Conservation (phyloP, 2,329 filamentous ascomycete species). For the Colletotrichum destructivum region DNA sequence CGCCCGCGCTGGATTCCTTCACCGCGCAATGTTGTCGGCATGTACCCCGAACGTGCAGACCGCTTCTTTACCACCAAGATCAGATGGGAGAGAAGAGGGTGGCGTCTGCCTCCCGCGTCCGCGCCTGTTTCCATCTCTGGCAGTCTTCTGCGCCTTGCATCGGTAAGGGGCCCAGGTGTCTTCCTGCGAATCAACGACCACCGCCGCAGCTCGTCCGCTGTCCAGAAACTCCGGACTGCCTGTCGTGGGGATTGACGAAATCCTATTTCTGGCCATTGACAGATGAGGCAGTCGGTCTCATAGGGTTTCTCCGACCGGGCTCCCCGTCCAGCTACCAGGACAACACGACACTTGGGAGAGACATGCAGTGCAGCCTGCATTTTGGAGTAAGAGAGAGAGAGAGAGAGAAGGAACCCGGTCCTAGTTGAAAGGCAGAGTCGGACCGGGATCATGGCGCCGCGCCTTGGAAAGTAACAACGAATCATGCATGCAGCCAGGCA, state of each 20-base stretch:
- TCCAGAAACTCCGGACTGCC: no score
- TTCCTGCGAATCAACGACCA: neutral
- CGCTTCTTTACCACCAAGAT: slow-evolving; percentile 32
- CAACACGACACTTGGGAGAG: neutral
- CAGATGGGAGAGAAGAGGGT: neutral
- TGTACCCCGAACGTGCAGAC: slow-evolving; percentile 25
- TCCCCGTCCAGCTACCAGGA: neutral
- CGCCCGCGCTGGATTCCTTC: slow-evolving; percentile 17
- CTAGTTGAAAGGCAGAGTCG: neutral
- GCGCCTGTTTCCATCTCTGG: neutral
- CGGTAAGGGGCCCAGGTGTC: neutral
- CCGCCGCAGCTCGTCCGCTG: no score
- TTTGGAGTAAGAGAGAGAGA: no score
- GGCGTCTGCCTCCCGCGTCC: neutral
- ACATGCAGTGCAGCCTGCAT: neutral
- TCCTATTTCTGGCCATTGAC: neutral
- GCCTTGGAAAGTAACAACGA: neutral
- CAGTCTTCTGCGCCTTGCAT: neutral
- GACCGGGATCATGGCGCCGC: neutral
- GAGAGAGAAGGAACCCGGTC: neutral
- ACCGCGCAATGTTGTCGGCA: slow-evolving; percentile 13
- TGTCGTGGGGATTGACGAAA: neutral
- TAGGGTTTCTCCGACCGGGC: no score
- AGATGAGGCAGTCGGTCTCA: neutral
- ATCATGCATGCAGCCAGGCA: neutral